Conservation (phyloP, 2,329 filamentous ascomycete species). For the Mycosphaerella arachidis region DNA sequence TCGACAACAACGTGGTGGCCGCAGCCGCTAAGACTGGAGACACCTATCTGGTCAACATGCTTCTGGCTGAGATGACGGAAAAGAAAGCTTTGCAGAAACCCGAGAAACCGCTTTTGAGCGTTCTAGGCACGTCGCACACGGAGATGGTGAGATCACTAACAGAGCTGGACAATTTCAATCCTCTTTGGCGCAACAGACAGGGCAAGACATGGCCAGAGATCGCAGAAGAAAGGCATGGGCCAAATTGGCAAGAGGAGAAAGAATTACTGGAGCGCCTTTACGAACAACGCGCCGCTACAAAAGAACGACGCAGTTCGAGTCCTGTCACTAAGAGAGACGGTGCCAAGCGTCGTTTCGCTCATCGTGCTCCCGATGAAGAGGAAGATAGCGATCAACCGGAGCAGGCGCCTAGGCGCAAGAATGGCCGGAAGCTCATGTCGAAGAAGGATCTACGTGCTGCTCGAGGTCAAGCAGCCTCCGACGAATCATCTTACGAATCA, state of each 20-base stretch:
- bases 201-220: conserved; percentile 84
- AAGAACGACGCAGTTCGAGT: conserved; percentile 31
- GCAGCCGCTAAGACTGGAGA: conserved; percentile 90
- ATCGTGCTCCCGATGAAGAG: conserved; percentile 14
- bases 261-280: conserved; percentile 73
- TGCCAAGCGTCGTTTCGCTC: conserved; percentile 22
- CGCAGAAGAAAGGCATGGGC: conserved; percentile 73
- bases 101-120: conserved; percentile 88
- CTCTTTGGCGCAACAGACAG: conserved; percentile 66
- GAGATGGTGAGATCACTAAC: conserved; percentile 64
- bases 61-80: conserved; percentile 53
- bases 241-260: conserved; percentile 85
- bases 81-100: conserved; percentile 62
- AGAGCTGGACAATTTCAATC: conserved; percentile 62
- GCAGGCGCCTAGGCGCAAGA: conserved; percentile 27
- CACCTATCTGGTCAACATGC: conserved; percentile 75
- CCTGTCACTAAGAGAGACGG: conserved; percentile 33
- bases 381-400: conserved; percentile 23
- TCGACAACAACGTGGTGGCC: conserved; percentile 80
- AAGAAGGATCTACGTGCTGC: conserved; percentile 33
- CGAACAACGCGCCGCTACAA: conserved; percentile 44
- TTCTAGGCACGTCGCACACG: conserved; percentile 82
- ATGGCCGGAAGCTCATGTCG: conserved; percentile 33
- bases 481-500: conserved; percentile 27
- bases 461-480: conserved; percentile 27